These are phyloP conservation scores for Trichoderma atroviride DNA, from an alignment of 2,329 filamentous ascomycete species.

Conservation along the genomic window DNA sequence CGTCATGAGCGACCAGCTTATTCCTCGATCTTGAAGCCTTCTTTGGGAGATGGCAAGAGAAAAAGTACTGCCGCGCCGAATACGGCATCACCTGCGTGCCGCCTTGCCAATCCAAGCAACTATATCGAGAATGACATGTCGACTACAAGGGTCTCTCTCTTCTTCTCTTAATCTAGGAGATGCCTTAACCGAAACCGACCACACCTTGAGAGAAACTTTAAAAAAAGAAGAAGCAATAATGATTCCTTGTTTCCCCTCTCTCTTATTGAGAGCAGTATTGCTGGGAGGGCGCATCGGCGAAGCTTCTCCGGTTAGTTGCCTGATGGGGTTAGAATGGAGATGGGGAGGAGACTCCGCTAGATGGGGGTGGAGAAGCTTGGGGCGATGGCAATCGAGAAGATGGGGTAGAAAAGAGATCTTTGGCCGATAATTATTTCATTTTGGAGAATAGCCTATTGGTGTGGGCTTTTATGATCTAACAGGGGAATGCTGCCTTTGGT, in stretches of 20 bases:
- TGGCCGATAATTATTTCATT: background rate
- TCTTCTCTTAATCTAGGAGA: background rate
- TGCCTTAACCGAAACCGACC: background rate
- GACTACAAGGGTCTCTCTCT: background rate
- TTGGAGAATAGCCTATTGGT: background rate
- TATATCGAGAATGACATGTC: constrained; percentile 16
- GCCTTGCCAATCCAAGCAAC: constrained; percentile 16
- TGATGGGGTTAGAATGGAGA: constrained; percentile 14
- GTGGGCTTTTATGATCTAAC: background rate
- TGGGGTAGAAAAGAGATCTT: background rate
- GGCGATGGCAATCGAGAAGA: background rate
- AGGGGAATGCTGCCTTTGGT: background rate
- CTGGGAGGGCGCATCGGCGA: constrained; percentile 9
- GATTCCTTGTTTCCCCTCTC: background rate
- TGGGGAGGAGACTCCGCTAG: background rate
- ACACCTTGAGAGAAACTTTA: background rate
- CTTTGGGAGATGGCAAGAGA: constrained; percentile 1
- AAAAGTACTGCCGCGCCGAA: background rate
- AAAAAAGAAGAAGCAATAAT: background rate
- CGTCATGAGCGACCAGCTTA: background rate
- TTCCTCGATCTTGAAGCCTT: background rate
- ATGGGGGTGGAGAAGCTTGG: background rate
- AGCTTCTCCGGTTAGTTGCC: constrained; percentile 21
- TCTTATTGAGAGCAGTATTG: background rate
- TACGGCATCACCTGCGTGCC: background rate